Evolutionary conservation across 2,329 filamentous ascomycete genomes (phyloP), one percentile per base, ranked within the genome.

Genomic region (Teratosphaeria gauchensis): DNA sequence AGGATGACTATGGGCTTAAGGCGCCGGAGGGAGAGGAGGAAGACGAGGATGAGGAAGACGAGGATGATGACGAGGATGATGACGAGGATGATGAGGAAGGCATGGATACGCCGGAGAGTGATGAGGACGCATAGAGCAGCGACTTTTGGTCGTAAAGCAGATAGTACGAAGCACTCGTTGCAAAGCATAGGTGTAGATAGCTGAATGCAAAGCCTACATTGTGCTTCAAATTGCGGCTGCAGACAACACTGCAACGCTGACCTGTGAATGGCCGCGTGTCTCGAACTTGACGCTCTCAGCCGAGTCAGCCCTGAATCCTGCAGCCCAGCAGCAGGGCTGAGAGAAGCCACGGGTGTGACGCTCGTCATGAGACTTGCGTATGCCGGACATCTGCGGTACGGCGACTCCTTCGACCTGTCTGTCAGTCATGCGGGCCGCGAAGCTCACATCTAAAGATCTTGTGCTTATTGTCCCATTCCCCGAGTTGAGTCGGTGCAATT

Each of bases 1-100:
- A 95, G 72, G 90, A 96, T 63, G 89, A 91, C 68, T 97, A 97
- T 71, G 92, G 92, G 0, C 75, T 96, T 53, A 82, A 88, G 71
- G 80, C 80, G 2, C 79, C 77, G 1, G 82, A 81, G 2, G 84
- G 80, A 0, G 82, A 84, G 3, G 84, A 84, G 2, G 83, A 82
- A 0, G 78, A 80, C 0, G 79, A 81, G 0, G 82, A 82, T 0
- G 81, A 81, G 0, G 85, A 85, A 0, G 85, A 85, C 0, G 84
- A 85, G 0, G 77, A 78, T 1, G 76, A 76, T 6, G 75, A 74
- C 11, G 73, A 76, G 0, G 81, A 83, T 0, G 75, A 65, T 0
- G 75, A 65, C 24, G 69, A 69, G 28, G 73, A 69, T 6, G 61
- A 63, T 5, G 58, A 57, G 12, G 57, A 57, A 3, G 58, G 21